phyloP scores from a whole-genome alignment of 2,329 filamentous ascomycete genomes.

The Pseudogymnoascus pannorum region DNA sequence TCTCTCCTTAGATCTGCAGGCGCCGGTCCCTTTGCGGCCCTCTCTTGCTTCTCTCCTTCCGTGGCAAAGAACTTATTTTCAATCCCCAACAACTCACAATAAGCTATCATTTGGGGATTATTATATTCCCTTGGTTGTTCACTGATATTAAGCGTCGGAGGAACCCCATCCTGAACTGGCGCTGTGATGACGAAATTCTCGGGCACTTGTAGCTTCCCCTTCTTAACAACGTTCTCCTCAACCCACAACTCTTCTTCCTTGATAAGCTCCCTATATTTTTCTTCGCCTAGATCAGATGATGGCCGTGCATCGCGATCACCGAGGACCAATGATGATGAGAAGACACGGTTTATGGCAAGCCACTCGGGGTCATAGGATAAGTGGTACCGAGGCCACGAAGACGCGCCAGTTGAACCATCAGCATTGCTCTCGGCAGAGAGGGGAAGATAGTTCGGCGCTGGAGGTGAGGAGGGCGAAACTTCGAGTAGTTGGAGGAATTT shows the following conservation, averaged over 20 bases:
- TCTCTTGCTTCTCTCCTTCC: constrained; percentile 59
- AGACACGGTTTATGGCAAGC: constrained; percentile 85
- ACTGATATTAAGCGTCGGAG: constrained; percentile 40
- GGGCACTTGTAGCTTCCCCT: constrained; percentile 60
- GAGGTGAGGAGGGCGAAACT: constrained; percentile 32
- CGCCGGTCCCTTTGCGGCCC: constrained; percentile 51
- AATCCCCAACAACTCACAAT: constrained; percentile 72
- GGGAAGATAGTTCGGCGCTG: constrained; percentile 15
- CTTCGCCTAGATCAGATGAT: constrained; percentile 59
- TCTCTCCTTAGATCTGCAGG: constrained; percentile 30
- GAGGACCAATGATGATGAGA: constrained; percentile 57
- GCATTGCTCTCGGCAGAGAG: not conserved
- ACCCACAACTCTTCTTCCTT: constrained; percentile 71
- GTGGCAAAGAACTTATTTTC: constrained; percentile 66
- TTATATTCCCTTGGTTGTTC: constrained; percentile 73
- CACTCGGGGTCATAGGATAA: constrained; percentile 87
- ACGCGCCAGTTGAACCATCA: not conserved
- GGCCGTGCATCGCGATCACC: constrained; percentile 49
- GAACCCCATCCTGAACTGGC: constrained; percentile 54
- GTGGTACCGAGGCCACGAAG: constrained; percentile 4
- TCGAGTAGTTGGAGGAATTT: constrained; percentile 77
- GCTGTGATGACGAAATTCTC: constrained; percentile 73
- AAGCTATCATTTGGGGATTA: constrained; percentile 77
- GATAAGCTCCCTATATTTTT: constrained; percentile 60
- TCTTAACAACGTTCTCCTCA: constrained; percentile 61